phyloP scores from a whole-genome alignment of 1,139 yeast genomes.

The Hansenula lynferdii region DNA sequence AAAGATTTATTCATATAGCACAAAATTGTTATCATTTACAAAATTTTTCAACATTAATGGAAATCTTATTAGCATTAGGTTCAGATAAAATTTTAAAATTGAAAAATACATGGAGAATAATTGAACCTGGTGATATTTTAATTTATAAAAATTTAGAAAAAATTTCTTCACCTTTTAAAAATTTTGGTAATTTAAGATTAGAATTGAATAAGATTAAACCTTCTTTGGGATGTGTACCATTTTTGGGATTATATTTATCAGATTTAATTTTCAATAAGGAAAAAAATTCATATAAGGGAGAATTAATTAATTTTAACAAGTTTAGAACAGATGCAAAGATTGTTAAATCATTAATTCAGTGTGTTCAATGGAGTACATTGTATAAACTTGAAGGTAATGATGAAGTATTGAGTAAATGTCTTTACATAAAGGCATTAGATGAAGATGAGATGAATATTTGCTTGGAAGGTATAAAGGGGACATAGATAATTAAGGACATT shows the following conservation, averaged over 20 bases:
- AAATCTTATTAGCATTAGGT: constrained; percentile 78
- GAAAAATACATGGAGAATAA: constrained; percentile 68
- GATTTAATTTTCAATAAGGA: constrained; percentile 82
- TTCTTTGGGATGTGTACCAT: constrained; percentile 82
- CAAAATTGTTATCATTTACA: constrained; percentile 66
- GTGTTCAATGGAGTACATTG: constrained; percentile 79
- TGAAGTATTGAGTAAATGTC: constrained; percentile 74
- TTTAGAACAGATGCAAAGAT: constrained; percentile 74
- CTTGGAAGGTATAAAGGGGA: constrained; percentile 6
- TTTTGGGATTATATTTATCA: constrained; percentile 78
- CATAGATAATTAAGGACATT: background rate
- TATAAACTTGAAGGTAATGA: constrained; percentile 47
- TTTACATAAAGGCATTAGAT: constrained; percentile 72
- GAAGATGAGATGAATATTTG: constrained; percentile 68
- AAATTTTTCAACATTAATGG: constrained; percentile 85
- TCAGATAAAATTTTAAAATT: constrained; percentile 60
- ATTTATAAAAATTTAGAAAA: constrained; percentile 63
- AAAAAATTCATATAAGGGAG: constrained; percentile 34
- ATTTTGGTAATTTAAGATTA: constrained; percentile 60
- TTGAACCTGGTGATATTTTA: constrained; percentile 50
- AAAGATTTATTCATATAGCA: constrained; percentile 83
- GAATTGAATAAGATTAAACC: constrained; percentile 61
- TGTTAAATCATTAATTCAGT: constrained; percentile 73
- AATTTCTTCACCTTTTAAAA: constrained; percentile 57
- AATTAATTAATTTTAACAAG: constrained; percentile 68